These are phyloP conservation scores for Primulina eburnea DNA, from an alignment of 257 asterid genomes.

Conservation along the genomic window DNA sequence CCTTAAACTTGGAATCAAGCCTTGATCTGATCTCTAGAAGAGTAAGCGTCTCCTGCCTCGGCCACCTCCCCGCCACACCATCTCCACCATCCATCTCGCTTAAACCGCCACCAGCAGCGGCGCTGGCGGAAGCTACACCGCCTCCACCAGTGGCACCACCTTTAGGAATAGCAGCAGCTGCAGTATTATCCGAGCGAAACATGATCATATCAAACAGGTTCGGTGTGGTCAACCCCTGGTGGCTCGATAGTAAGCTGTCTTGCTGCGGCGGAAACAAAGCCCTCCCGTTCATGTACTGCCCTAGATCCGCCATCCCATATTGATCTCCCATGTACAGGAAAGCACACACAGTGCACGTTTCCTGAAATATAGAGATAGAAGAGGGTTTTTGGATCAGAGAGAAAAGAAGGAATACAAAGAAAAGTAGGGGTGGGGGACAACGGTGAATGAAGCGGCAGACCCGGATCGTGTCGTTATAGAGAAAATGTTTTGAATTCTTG, in stretches of 20 bases:
- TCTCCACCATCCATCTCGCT: conserved; percentile 36
- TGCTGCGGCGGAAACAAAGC: conserved; percentile 52
- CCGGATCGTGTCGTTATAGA: conserved; percentile 78
- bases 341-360: background rate
- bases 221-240: conserved; percentile 33
- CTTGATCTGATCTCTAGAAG: conserved; percentile 94
- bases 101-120: conserved; percentile 24
- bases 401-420: too few relatives aligned
- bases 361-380: conserved; percentile 10
- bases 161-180: background rate
- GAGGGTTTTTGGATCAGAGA: background rate
- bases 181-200: conserved; percentile 40
- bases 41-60: conserved; percentile 90
- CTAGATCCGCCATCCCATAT: conserved; percentile 69
- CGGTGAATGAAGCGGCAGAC: conserved; percentile 73
- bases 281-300: conserved; percentile 56
- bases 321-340: conserved; percentile 53
- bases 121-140: conserved; percentile 8
- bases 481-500: conserved; percentile 48
- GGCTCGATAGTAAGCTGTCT: conserved; percentile 39
- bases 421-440: conserved; percentile 22
- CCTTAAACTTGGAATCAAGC: conserved; percentile 86
- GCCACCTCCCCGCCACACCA: conserved; percentile 87
- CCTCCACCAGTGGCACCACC: conserved; percentile 19
- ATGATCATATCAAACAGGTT: conserved; percentile 55